Evolutionary conservation across 768 basidiomycete genomes (phyloP).

Genomic region (Dendrothele bispora): DNA sequence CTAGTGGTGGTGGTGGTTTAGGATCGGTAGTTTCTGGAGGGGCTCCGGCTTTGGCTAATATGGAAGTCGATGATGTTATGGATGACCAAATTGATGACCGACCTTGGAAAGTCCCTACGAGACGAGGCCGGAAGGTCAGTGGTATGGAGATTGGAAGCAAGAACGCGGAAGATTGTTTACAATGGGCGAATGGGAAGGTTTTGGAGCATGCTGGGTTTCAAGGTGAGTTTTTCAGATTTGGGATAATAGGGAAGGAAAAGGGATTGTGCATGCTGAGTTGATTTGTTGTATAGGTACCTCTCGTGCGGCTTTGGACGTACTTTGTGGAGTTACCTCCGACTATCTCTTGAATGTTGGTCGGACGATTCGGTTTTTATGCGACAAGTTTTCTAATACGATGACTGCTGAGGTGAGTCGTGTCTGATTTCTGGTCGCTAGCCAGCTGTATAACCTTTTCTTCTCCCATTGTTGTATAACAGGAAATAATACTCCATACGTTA

Average conservation of each 20-base stretch:
- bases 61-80: conserved; percentile 18
- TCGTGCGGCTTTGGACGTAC: conserved; percentile 71
- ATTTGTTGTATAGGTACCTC: conserved; percentile 57
- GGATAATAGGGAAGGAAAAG: too few species aligned
- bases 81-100: conserved; percentile 58
- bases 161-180: conserved; percentile 62
- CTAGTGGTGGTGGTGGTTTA: conserved; percentile 21
- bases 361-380: conserved; percentile 78
- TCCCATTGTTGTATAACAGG: conserved; percentile 48
- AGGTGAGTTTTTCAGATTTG: conserved; percentile 49
- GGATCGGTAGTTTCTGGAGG: conserved; percentile 21
- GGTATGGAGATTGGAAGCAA: conserved; percentile 59
- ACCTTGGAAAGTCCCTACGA: conserved; percentile 47
- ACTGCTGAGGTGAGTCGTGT: conserved; percentile 68
- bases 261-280: conserved; percentile 1
- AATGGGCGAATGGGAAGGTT: conserved; percentile 74
- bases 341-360: conserved; percentile 85
- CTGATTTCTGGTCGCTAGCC: not conserved
- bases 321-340: conserved; percentile 75
- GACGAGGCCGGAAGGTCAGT: conserved; percentile 12
- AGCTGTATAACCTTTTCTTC: not conserved
- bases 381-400: conserved; percentile 81
- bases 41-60: conserved; percentile 33
- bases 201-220: conserved; percentile 93
- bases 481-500: conserved; percentile 89